Base-by-base conservation (phyloP, 108 stramenopile species). In the Aurantiochytrium sp. region DNA sequence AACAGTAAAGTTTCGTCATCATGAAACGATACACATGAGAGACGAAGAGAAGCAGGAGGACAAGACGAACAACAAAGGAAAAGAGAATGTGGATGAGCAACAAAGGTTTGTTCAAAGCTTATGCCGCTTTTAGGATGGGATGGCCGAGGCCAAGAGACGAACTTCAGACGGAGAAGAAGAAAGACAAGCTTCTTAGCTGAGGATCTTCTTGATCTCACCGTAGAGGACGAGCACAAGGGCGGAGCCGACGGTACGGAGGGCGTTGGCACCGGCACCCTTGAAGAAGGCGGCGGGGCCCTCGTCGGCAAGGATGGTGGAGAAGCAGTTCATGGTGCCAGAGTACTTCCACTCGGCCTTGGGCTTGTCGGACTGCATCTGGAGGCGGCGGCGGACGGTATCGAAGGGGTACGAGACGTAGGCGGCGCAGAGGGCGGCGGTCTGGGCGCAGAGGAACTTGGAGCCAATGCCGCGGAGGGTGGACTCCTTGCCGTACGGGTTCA, bases 391-490 rank as follows among this genome's bases (percentile, higher is more conserved):
- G 93, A 99, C 95, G 88, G 99, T 99, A 90, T 99, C 99, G 90
- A 99, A 97, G 51, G 99, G 99, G 95, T 99, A 99, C n/a, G 97
- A 98, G 87, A 96, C 96, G 93, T 97, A 97, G 59, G 97, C 98
- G 60, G 98, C 97, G 57, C 93, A 73, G 88, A 97, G 96, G 89
- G 98, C 97, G 59, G 98, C 97, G 44, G 93, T 87, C 92, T 99
- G 99, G 60, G 99, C 99, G 90, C 97, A 97, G 58, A 49, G 93
- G 92, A 97, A 99, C 93, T 97, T 98, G 93, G 97, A 98, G n/a
- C 91, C 91, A 53, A 98, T 94, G 93, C 97, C 97, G 91, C 95
- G 90, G 89, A 96, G 0, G 90, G 91, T 92, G 92, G 93, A 96
- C 53, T 96, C 94, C 96, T 97, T 96, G 93, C 98, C 97, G 97